Evolutionary conservation across 257 asterid genomes (phyloP), one percentile per base, ranked within the genome.

Genomic region (Ajuga chamaepitys): DNA sequence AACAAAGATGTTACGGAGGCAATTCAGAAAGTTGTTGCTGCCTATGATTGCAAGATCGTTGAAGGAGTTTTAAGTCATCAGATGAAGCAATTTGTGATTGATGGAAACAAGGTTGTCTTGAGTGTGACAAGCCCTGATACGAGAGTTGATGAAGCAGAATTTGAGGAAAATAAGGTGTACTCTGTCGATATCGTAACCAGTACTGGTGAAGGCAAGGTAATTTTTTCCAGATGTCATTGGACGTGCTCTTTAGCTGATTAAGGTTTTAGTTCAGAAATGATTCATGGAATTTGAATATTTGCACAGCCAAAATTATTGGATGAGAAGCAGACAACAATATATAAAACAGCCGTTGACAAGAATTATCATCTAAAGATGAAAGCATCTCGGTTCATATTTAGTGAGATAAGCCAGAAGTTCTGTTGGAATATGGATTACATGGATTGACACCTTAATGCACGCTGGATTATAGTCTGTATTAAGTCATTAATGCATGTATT

Each of bases 201-300:
- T 85, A 87, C 97, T 6, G 98, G 98, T 30, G 98, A 92, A 72
- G 98, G 97, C 73, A 92, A 89, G 94, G 96, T 89, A 74, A 53
- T 74, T 16, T 9, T 13, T 57, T 6, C 24, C 26, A 16, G 17
- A 13, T 48, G 41, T 10, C 1, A 5, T 51, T 4, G 11, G 26
- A 11, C 24, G 5, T 8, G 2, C 25, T 26, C 2, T 59, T 40
- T n/a, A 10, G 12, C 46, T 30, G 1, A 22, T 66, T 9, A 7
- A 5, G 26, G 9, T 18, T 48, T 2, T 3, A 0, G 57, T 20
- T 1, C 3, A 22, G 46, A 53, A 16, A 17, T 48, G n/a, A 35
- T 9, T 38, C 5, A 11, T 25, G 17, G 17, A 40, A 46, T n/a
- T 7, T 72, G 21, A 2, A 60, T 69, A 30, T 38, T 47, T 76